These are phyloP conservation scores for Sphaerulina musiva DNA, from an alignment of 2,329 filamentous ascomycete genomes.

Conservation along the genomic window DNA sequence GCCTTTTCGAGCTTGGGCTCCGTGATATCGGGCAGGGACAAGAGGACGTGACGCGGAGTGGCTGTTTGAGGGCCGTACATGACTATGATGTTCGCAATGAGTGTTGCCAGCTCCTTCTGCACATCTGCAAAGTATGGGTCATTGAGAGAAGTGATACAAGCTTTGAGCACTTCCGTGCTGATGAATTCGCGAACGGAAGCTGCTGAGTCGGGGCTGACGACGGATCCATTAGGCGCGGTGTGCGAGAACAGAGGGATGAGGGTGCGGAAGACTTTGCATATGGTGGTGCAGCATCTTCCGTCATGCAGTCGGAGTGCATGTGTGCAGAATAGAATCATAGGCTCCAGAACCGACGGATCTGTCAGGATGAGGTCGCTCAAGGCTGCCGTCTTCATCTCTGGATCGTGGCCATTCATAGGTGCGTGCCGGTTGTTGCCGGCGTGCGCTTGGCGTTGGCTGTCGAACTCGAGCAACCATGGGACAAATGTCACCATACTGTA, in stretches of 20 bases:
- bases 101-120: constrained; percentile 80
- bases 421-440: constrained; percentile 10
- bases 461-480: constrained; percentile 70
- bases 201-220: constrained; percentile 39
- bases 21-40: constrained; percentile 71
- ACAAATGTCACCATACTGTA: constrained; percentile 90
- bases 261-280: constrained; percentile 77
- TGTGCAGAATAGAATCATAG: constrained; percentile 83
- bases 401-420: constrained; percentile 9
- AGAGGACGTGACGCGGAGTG: constrained; percentile 69
- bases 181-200: constrained; percentile 79
- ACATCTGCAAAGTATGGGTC: constrained; percentile 96
- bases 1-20: constrained; percentile 58
- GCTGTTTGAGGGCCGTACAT: constrained; percentile 63
- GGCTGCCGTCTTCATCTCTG: constrained; percentile 42
- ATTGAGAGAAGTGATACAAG: constrained; percentile 82
- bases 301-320: constrained; percentile 87
- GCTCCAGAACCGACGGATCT: constrained; percentile 72
- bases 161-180: constrained; percentile 78
- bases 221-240: constrained; percentile 27
- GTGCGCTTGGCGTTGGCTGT: constrained; percentile 51
- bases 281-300: constrained; percentile 76
- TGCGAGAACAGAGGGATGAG: constrained; percentile 69
- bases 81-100: constrained; percentile 80
- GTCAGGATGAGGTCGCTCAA: constrained; percentile 78